Base-by-base conservation (phyloP, 371 early-diverging fungal genomes). In the Chytridium lagenaria region DNA sequence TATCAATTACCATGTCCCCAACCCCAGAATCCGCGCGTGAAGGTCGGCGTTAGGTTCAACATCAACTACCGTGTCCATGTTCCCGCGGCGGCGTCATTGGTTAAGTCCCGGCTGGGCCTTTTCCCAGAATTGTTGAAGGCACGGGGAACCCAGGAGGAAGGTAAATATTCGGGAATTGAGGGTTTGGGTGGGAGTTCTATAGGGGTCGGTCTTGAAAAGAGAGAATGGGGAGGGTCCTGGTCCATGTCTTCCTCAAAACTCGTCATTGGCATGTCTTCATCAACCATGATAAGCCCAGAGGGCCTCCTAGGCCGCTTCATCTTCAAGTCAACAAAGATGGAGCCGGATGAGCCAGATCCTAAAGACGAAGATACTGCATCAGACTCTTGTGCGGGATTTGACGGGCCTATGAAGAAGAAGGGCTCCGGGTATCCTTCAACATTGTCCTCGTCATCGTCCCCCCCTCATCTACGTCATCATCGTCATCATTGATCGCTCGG, bases 381-480 rank as follows among this genome's bases (percentile, higher is more conserved):
- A 16, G 30, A 15, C 12, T 37, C 61, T 15, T 23, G 12, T 7
- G 12, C 61, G 55, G 23, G 30, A 55, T 28, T 23, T 28, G 55
- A 15, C 26, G 55, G 26, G 3, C 61, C 61, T 28, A 61, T 61
- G 23, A 61, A 61, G 36, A 61, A 61, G 15, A 61, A 61, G 3
- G 61, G 61, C 23, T 61, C 61, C 2, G 61, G 36, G 36, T 34
- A 33, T 34, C 36, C 61, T 37, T 61, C 61, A 3, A 61, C 61
- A 26, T 37, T 7, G 7, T 61, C 61, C 36, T 61, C 61, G 36
- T 61, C 61, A 5, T 61, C 36, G 30, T 61, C 61, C 7, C 26
- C n/a, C n/a, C n/a, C n/a, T n/a, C 61, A 37, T 61, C 61, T 34
- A 16, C 36, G 23, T 61, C 61, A 61, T 61, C 61, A 34, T 61